These are phyloP conservation scores for Pythium rishiriense DNA, from an alignment of 352 stramenopile genomes.

Conservation along the genomic window DNA sequence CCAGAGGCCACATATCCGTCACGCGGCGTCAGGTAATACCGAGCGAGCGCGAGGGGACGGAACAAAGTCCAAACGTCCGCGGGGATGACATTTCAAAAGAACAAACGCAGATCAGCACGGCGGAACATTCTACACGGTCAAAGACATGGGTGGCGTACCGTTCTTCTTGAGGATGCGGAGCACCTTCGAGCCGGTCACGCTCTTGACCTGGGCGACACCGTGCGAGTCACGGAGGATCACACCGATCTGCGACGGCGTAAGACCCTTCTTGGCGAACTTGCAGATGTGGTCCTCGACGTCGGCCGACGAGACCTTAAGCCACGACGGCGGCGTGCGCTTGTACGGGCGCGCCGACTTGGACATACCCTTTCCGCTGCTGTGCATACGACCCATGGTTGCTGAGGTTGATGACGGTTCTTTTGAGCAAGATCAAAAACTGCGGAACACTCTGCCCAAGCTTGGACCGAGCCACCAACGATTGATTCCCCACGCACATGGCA, in stretches of 20 bases:
- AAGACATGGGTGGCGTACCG: slow-evolving; percentile 45
- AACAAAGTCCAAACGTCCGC: neutral
- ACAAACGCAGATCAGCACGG: slow-evolving; percentile 28
- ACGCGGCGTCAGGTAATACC: slow-evolving; percentile 86
- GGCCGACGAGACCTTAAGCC: slow-evolving; percentile 95
- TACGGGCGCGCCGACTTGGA: slow-evolving; percentile 98
- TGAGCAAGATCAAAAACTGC: slow-evolving; percentile 74
- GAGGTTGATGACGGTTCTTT: slow-evolving; percentile 36
- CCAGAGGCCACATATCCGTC: slow-evolving; percentile 36
- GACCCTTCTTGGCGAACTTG: slow-evolving; percentile 99
- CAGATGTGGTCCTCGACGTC: slow-evolving; percentile 99
- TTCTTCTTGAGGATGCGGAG: slow-evolving; percentile 99
- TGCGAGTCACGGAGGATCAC: slow-evolving; percentile 99
- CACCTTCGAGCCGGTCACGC: slow-evolving; percentile 99
- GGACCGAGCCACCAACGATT: slow-evolving; percentile 4
- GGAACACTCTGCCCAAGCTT: neutral
- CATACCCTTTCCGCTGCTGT: slow-evolving; percentile 99
- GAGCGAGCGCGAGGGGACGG: slow-evolving; percentile 32
- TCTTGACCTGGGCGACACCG: slow-evolving; percentile 98
- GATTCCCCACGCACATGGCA: neutral
- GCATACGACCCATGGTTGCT: slow-evolving; percentile 97
- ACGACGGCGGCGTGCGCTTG: slow-evolving; percentile 98
- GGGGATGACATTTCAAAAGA: slow-evolving; percentile 23
- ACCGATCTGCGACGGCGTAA: slow-evolving; percentile 97
- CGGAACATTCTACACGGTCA: neutral